Evolutionary conservation across 208 protist species (phyloP), one percentile per base, ranked within the genome.

Genomic region (Leishmania turanica): DNA sequence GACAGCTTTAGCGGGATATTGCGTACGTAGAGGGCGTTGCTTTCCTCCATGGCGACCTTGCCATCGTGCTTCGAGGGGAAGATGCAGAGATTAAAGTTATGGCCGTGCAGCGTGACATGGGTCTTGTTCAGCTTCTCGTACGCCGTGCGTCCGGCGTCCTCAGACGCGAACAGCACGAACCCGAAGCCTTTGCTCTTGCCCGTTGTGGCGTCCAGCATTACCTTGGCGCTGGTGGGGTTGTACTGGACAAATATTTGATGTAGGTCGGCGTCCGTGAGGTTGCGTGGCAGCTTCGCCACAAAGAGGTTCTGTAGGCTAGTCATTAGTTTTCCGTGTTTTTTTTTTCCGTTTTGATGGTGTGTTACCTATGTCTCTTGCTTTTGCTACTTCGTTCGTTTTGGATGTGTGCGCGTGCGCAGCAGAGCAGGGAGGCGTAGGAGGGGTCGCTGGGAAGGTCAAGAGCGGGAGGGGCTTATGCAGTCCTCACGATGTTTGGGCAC

Each of bases 281-380:
- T 94, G 34, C 94, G 94, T 51, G 93, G 92, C 47, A 99, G 90
- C 86, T 99, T 98, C 77, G 99, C 99, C 79, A 99, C 92, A 84
- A 98, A 99, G 37, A 99, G 84, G 84, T 99, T 99, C 80, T 97
- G 99, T 76, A 98, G 98, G 21, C 82, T 93, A 31, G 90, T 88
- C 88, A 93, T 95, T 47, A 54, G 40, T 40, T 11, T 76, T 70
- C n/a, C 42, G n/a, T n/a, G n/a, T n/a, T n/a, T n/a, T n/a, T n/a
- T 58, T 79, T 79, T 40, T 40, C 9, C 34, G 47, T 51, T 27
- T 65, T 79, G 31, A 71, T n/a, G 19, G 34, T 75, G 71, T n/a
- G 8, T n/a, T 24, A 45, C 21, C 21, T 31, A 49, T 31, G 58
- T 42, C 27, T 78, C 73, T 56, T 71, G 51, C 58, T 68, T 71